phyloP scores from a whole-genome alignment of 2,329 filamentous ascomycete species.

The Hansfordia pulvinata region DNA sequence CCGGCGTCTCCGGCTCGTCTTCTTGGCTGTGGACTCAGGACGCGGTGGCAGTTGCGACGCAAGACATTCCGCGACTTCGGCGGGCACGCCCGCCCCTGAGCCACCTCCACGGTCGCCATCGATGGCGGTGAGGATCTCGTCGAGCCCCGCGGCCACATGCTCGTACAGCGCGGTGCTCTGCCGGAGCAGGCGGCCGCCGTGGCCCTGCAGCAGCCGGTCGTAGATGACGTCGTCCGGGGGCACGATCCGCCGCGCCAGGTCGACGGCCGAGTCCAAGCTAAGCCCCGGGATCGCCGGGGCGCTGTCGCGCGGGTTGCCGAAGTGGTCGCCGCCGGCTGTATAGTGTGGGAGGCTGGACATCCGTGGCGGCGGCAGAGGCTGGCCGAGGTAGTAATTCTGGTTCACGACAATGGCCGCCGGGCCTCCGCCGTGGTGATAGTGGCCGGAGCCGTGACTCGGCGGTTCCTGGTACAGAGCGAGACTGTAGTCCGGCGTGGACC shows the following conservation, averaged over 20 bases:
- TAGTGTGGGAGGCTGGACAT: slow-evolving; percentile 2
- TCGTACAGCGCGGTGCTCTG: slow-evolving; percentile 38
- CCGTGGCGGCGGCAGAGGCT: slow-evolving; percentile 9
- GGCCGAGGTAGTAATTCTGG: slow-evolving; percentile 36
- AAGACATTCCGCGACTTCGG: slow-evolving; percentile 9
- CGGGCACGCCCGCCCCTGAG: slow-evolving; percentile 28
- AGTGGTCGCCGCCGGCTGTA: slow-evolving; percentile 6
- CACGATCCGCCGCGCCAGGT: slow-evolving; percentile 26
- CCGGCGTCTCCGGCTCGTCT: no score
- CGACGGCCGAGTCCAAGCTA: slow-evolving; percentile 24
- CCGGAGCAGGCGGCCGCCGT: slow-evolving; percentile 27
- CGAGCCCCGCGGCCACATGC: slow-evolving; percentile 46
- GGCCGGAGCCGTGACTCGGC: slow-evolving; percentile 2
- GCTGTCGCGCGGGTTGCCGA: slow-evolving; percentile 8
- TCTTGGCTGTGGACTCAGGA: no score
- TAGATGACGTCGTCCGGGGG: slow-evolving; percentile 23
- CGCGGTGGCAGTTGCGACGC: no score
- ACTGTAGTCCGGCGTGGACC: no score
- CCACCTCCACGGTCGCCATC: slow-evolving; percentile 56
- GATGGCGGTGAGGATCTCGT: slow-evolving; percentile 58
- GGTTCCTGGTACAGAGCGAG: no score
- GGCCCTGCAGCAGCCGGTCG: slow-evolving; percentile 27
- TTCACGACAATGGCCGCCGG: slow-evolving; percentile 35
- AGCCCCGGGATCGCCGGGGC: slow-evolving; percentile 14
- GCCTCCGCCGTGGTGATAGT: no score